Evolutionary conservation across 2,329 filamentous ascomycete species (phyloP), one percentile per base, ranked within the genome.

Genomic region (Colletotrichum eremochloae): DNA sequence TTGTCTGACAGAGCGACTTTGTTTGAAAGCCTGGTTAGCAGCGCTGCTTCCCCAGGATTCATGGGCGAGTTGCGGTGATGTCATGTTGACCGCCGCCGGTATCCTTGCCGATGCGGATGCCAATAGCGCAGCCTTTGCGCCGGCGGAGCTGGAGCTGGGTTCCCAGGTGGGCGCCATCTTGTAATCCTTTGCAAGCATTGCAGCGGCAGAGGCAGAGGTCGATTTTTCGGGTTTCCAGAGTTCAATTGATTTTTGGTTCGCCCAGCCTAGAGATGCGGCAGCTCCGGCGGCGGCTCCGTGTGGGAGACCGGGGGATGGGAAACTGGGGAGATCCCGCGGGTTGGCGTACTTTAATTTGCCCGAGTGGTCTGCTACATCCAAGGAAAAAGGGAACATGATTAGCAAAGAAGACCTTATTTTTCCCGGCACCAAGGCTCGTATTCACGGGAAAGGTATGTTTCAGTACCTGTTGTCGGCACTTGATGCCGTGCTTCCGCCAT

Each of bases 191-290:
- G 83, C 83, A 31, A 85, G 75, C 56, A 80, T 77, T 24, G 85
- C 83, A 24, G 70, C 84, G 53, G 84, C 80, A 63, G 82, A 84
- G 33, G 89, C 80, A 79, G 86, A 86, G 83, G 87, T 80, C 3
- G 81, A 87, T 56, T 86, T 86, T 74, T 90, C 86, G 24, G 91
- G 90, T 78, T 89, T 92, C 91, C 91, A 93, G 79, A 86, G 84
- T 79, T 93, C 88, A 63, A 91, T 84, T 3, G 89, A 80, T 78
- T 90, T 93, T 76, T 90, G 89, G 78, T 90, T 93, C 61, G 89
- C 86, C 85, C 94, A 93, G 63, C 94, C 94, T 57, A 96, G 84
- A 63, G 88, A 89, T 52, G 93, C 93, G 66, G 94, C 94, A 67
- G 93, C 90, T 75, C 92, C 89, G 72, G 93, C 94, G 68, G 93